A percentile compares a stretch with the other conserved stretches of the same genome.
phyloP scores from a whole-genome alignment of 306 rosid species.

The Vicia faba region DNA sequence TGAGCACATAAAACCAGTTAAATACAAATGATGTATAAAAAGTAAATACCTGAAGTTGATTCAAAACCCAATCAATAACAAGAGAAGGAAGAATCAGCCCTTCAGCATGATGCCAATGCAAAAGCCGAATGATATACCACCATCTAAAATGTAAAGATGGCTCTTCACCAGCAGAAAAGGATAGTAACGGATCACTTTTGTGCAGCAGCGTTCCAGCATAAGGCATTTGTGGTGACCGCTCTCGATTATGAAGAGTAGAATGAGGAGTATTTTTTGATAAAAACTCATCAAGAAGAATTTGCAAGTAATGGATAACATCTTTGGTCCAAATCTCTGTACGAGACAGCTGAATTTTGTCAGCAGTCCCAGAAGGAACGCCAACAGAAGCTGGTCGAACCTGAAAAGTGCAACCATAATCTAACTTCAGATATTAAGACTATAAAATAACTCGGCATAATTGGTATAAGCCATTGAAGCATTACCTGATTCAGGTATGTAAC shows the following conservation, averaged over 20 bases:
- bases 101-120: conserved; percentile 95
- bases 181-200: conserved; percentile 53
- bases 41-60: conserved; percentile 74
- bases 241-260: conserved; percentile 58
- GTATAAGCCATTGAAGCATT: conserved; percentile 27
- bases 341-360: conserved; percentile 75
- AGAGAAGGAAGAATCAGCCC: conserved; percentile 83
- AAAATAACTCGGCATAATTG: conserved; percentile 1
- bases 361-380: conserved; percentile 60
- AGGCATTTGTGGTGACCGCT: conserved; percentile 59
- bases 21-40: conserved; percentile 7
- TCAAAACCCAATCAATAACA: conserved; percentile 90
- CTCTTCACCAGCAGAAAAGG: conserved; percentile 66
- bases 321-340: conserved; percentile 92
- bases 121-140: conserved; percentile 89
- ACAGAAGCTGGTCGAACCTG: conserved; percentile 79
- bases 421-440: conserved; percentile 36
- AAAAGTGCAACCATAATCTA: conserved; percentile 47
- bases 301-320: conserved; percentile 87
- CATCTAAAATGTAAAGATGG: conserved; percentile 87
- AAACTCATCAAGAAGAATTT: conserved; percentile 75
- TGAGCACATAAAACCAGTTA: conserved; percentile 18
- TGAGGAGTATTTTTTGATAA: conserved; percentile 61
- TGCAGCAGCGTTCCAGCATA: conserved; percentile 64
- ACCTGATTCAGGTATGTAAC: conserved; percentile 94